A percentile compares a stretch with the other conserved stretches of the same genome.
phyloP scores from a whole-genome alignment of 768 basidiomycete species.

The Tulasnella calospora region DNA sequence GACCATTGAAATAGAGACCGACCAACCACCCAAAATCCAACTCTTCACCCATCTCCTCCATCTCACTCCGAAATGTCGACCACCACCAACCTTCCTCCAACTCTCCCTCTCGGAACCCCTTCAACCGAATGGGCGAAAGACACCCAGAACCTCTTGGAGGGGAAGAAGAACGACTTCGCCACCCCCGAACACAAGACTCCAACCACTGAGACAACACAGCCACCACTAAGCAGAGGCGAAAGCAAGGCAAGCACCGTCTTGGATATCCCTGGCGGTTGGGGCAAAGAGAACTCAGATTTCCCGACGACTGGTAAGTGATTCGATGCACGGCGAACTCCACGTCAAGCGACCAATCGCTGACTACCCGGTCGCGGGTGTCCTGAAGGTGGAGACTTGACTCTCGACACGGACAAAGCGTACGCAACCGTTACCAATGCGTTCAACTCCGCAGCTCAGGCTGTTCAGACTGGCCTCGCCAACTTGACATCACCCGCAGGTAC shows the following conservation, averaged over 20 bases:
- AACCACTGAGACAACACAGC: neutral
- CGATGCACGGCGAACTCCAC: neutral
- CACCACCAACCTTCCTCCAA: neutral
- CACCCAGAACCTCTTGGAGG: conserved; percentile 3
- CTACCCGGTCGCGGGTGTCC: neutral
- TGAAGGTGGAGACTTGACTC: neutral
- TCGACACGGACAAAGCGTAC: neutral
- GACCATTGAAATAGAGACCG: conserved; percentile 5
- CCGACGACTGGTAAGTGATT: neutral
- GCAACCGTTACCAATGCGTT: neutral
- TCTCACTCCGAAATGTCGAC: neutral
- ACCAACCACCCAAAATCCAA: neutral
- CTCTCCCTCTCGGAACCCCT: neutral
- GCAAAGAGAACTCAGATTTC: neutral
- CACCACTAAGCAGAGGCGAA: conserved; percentile 3
- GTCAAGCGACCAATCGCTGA: neutral
- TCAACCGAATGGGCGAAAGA: conserved; percentile 7
- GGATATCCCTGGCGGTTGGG: conserved; percentile 21
- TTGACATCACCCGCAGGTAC: neutral
- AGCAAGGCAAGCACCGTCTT: conserved; percentile 8
- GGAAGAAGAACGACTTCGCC: neutral
- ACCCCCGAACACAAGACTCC: neutral
- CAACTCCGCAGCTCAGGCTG: conserved; percentile 1
- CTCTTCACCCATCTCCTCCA: neutral
- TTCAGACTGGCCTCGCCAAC: conserved; percentile 1